Conservation (phyloP, 176 grass and related monocot species). For the Tillandsia fasciculata region DNA sequence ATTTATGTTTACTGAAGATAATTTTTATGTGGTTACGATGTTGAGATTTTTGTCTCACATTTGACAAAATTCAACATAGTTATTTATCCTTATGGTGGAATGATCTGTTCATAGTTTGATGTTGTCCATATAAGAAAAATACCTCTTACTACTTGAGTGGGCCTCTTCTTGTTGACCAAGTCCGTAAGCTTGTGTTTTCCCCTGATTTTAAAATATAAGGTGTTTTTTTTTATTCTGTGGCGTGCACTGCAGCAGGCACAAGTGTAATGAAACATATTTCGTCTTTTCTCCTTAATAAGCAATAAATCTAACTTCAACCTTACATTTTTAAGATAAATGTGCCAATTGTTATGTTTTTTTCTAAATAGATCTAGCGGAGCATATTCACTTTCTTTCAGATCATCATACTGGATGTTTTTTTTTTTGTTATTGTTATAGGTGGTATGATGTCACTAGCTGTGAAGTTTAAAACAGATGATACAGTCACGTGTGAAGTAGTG, state of each 20-base stretch:
- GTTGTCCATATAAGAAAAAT: too few species aligned
- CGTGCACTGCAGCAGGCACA: not conserved
- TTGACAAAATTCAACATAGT: too few species aligned
- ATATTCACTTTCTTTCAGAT: not conserved
- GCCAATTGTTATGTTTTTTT: not conserved
- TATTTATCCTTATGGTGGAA: too few species aligned
- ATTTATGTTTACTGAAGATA: not conserved
- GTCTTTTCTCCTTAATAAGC: not conserved
- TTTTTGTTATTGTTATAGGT: constrained; percentile 34
- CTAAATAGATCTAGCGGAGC: not conserved
- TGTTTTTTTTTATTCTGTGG: too few species aligned
- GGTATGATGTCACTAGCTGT: constrained; percentile 95
- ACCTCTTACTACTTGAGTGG: too few species aligned
- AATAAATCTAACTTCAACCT: not conserved
- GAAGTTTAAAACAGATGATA: constrained; percentile 64
- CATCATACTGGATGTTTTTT: not conserved
- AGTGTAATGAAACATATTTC: not conserved
- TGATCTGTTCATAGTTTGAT: too few species aligned
- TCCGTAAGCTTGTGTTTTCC: too few species aligned
- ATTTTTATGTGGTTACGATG: not conserved
- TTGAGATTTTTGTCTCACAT: not conserved
- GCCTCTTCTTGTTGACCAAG: too few species aligned
- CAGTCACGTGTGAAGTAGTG: constrained; percentile 79
- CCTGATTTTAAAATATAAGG: too few species aligned
- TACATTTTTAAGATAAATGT: not conserved